Base-by-base conservation (phyloP, 768 basidiomycete genomes). In the Exsudoporus frostii region DNA sequence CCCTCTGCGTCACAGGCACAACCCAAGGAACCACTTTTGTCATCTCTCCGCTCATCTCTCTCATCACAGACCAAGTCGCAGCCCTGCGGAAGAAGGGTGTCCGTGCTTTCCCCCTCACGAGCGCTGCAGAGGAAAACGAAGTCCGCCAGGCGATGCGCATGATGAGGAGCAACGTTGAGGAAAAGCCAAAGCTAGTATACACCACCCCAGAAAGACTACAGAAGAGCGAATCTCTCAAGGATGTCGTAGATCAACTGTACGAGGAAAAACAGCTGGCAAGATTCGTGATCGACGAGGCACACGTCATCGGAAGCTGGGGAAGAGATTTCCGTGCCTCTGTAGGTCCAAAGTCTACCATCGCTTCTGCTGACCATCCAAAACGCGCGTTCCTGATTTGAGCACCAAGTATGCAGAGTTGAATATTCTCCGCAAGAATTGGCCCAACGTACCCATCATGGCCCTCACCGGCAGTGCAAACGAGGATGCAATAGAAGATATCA, bases 271-370 rank as follows among this genome's bases (percentile, higher is more conserved):
- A 79, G 51, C 67, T 99, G 37, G 93, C 92, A 14, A 76, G 96
- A 30, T 96, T 99, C 65, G 94, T 97, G 1, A 80, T 98, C 46
- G 97, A 99, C 65, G 97, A 99, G 67, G 96, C 94, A 2, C 97
- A 99, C 68, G 93, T 92, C 67, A 90, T 98, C 39, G 86, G 85
- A 14, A 85, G 85, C 20, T 98, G 97, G 97, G 97, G 96, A 7
- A 85, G 94, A 63, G 88, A 94, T 65, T 95, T 97, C 64, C 83
- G 96, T 45, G 81, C 82, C n/a, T 82, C 88, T 24, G 89, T 90
- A 71, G 60, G 85, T 67, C 42, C 34, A 14, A 25, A n/a, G 10
- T 50, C 40, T 47, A 10, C 45, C 51, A 17, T 54, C 49, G 7
- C 38, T 43, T 53, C 30, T 36, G 37, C 37, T 33, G 22, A 45